Evolutionary conservation across 768 basidiomycete species (phyloP).

Genomic region (Krasilnikovozyma curviuscula): DNA sequence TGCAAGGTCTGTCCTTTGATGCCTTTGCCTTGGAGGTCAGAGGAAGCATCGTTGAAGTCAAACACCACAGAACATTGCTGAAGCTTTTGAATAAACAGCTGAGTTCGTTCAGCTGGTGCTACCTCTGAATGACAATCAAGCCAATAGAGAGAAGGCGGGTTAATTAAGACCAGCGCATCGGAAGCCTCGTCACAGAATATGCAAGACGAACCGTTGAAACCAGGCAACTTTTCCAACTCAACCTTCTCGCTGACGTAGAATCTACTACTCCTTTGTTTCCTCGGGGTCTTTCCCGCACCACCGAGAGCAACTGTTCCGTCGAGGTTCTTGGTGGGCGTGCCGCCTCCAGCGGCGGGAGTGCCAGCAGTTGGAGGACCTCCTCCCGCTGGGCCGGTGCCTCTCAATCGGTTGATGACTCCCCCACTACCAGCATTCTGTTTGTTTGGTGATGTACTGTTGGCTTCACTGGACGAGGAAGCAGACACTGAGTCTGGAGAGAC

Average conservation of each 20-base stretch:
- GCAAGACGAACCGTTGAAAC: conserved; percentile 36
- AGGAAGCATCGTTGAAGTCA: conserved; percentile 94
- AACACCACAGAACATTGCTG: conserved; percentile 92
- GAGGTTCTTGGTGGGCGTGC: conserved; percentile 33
- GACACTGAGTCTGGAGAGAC: conserved; percentile 28
- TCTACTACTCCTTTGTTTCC: conserved; percentile 91
- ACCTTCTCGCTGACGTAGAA: conserved; percentile 92
- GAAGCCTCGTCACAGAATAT: not conserved
- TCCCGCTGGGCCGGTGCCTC: too few species aligned
- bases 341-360: conserved; percentile 8
- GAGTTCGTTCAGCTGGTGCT: conserved; percentile 63
- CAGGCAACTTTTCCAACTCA: conserved; percentile 81
- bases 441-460: too few species aligned
- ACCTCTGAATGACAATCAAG: conserved; percentile 42
- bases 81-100: conserved; percentile 82
- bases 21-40: conserved; percentile 91
- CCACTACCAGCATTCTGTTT: too few species aligned
- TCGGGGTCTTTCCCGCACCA: conserved; percentile 64
- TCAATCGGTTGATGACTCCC: too few species aligned
- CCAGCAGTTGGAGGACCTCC: conserved; percentile 5
- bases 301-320: conserved; percentile 91
- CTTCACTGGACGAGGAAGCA: conserved; percentile 28
- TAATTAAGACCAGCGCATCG: not conserved
- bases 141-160: not conserved
- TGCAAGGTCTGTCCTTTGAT: conserved; percentile 94